Conservation (phyloP, 345 rosid genomes). For the Combretum micranthum region DNA sequence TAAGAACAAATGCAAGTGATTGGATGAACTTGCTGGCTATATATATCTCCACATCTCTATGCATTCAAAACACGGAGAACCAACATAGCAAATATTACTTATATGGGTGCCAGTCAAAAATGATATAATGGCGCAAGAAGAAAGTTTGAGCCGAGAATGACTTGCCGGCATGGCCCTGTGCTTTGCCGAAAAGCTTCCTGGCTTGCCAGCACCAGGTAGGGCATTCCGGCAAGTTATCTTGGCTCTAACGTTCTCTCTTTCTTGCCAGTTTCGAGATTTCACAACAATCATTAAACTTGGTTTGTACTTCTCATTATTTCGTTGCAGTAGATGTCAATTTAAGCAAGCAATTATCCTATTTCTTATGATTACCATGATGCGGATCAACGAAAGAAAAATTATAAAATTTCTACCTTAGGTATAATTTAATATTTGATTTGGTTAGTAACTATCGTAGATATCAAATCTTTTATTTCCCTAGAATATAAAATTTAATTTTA, state of each 20-base stretch:
- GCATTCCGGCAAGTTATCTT: conserved; percentile 10
- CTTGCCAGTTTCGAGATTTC: neutral
- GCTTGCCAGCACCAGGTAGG: neutral
- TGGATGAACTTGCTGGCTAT: neutral
- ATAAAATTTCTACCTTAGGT: too few relatives aligned
- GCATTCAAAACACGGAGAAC: neutral
- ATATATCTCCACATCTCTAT: neutral
- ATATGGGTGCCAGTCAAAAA: too few relatives aligned
- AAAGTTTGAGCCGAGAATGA: conserved; percentile 19
- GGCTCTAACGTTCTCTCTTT: conserved; percentile 11
- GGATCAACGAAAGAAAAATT: too few relatives aligned
- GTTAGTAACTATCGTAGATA: too few relatives aligned
- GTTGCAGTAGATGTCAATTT: too few relatives aligned
- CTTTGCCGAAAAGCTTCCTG: neutral
- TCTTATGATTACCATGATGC: too few relatives aligned
- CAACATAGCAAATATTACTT: neutral
- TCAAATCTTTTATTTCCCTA: too few relatives aligned
- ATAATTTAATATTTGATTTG: too few relatives aligned
- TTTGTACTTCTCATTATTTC: too few relatives aligned
- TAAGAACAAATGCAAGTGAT: neutral
- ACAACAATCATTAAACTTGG: too few relatives aligned
- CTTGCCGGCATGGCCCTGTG: conserved; percentile 4
- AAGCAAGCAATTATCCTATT: too few relatives aligned
- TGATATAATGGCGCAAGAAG: conserved; percentile 2
- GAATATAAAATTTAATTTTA: too few relatives aligned